Evolutionary conservation across 345 rosid genomes (phyloP), one percentile per base, ranked within the genome.

Genomic region (Aquilaria malaccensis): DNA sequence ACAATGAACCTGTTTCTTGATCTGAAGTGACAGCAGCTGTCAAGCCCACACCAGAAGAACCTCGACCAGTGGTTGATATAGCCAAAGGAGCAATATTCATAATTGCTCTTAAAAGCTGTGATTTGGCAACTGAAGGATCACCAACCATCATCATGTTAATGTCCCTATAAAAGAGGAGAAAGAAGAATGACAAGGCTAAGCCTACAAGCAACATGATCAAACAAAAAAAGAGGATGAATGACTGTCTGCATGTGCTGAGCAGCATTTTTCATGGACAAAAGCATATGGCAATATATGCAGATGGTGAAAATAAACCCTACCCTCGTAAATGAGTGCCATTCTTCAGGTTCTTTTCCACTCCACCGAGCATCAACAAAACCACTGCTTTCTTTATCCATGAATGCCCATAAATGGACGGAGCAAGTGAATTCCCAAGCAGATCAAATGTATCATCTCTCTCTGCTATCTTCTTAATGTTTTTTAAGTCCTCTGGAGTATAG

Each of bases 81-180:
- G 99, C 96, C 77, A 94, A 77, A n/a, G 99, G 99, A 71, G 99
- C 96, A 68, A 94, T 90, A 70, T 90, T 94, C 83, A 94, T 85
- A 60, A 94, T 94, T 37, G 99, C 99, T 74, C 99, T 82, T 71
- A 94, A 67, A 63, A 94, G 96, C 75, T 94, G 99, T 72, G 99
- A 94, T 66, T 94, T 94, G 52, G 99, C 99, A 76, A 94, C 97
- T 60, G 99, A 94, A 61, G 99, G 99, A 77, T 94, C 99, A 69
- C 99, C 99, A 65, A 94, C 97, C 99, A 94, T 94, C 99, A 94
- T 90, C 99, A 94, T 90, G 75, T 94, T 94, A 67, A 94, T 84
- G 67, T 94, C 99, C 78, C 99, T 94, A 54, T 59, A 66, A 80
- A 54, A 54, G 69, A 57, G 32, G 15, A 22, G 22, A 22, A 14